Evolutionary conservation across 768 basidiomycete genomes (phyloP).

Genomic region (Pilatotrama ljubarskyi): DNA sequence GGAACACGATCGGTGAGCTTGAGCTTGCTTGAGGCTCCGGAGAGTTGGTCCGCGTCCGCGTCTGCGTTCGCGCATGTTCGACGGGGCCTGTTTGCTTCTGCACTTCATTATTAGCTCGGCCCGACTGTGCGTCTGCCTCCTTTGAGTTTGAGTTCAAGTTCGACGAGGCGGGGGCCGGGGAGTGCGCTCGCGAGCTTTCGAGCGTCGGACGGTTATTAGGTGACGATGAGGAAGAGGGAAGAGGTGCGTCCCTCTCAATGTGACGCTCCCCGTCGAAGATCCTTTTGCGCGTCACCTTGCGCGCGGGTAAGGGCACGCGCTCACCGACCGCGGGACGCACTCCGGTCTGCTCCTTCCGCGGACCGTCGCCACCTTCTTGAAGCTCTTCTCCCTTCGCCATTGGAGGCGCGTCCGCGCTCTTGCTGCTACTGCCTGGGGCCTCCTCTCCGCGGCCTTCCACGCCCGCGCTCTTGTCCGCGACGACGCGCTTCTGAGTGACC

Average conservation of each 20-base stretch:
- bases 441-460: background rate
- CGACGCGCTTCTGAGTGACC: slow-evolving; percentile 7
- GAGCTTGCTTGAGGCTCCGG: slow-evolving; percentile 3
- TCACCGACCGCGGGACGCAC: slow-evolving; percentile 6
- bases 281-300: slow-evolving; percentile 9
- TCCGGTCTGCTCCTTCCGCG: background rate
- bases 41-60: background rate
- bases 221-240: background rate
- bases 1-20: background rate
- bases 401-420: background rate
- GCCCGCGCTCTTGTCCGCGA: background rate
- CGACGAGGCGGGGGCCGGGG: background rate
- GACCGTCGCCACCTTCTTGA: too few species aligned
- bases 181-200: background rate
- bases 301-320: slow-evolving; percentile 11
- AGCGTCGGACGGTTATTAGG: background rate
- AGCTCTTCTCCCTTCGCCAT: too few species aligned
- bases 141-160: background rate
- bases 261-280: background rate
- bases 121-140: background rate
- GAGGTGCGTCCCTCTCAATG: background rate
- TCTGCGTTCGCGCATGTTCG: background rate
- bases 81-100: background rate
- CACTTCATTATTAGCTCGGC: background rate
- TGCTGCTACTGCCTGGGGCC: background rate